phyloP scores from a whole-genome alignment of 2,329 filamentous ascomycete genomes.

The Rhexocercosporidium sp. region DNA sequence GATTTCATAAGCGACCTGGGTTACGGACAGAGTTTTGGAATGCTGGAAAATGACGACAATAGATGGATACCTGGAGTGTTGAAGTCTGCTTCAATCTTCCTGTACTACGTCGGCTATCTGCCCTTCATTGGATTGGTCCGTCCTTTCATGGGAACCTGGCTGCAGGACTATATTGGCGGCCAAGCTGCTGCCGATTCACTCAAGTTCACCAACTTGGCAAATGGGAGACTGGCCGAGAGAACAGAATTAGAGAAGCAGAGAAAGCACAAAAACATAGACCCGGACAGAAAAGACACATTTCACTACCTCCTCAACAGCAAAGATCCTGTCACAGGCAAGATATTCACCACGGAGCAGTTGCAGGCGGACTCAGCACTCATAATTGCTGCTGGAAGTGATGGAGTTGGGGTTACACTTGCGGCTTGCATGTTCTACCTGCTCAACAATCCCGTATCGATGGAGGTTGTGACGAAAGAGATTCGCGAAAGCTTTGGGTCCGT shows the following conservation, averaged over 20 bases:
- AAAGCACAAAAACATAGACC: slow-evolving; percentile 4
- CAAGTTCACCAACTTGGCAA: slow-evolving; percentile 21
- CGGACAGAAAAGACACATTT: slow-evolving; percentile 27
- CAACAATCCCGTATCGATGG: slow-evolving; percentile 29
- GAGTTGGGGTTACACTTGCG: slow-evolving; percentile 18
- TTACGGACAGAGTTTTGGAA: slow-evolving; percentile 49
- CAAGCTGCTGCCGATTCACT: slow-evolving; percentile 24
- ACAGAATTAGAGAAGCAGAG: slow-evolving; percentile 18
- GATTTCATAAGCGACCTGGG: slow-evolving; percentile 50
- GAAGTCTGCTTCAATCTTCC: slow-evolving; percentile 21
- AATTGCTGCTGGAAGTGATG: slow-evolving; percentile 30
- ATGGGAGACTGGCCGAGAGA: slow-evolving; percentile 17
- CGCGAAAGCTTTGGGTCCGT: slow-evolving; percentile 44
- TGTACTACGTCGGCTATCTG: slow-evolving; percentile 26
- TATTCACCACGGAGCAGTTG: slow-evolving; percentile 23
- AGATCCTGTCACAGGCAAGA: slow-evolving; percentile 28
- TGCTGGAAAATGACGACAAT: slow-evolving; percentile 32
- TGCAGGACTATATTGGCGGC: slow-evolving; percentile 22
- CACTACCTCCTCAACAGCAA: slow-evolving; percentile 29
- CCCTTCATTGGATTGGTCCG: slow-evolving; percentile 23
- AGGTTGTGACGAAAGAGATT: slow-evolving; percentile 46
- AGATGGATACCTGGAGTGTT: slow-evolving; percentile 23
- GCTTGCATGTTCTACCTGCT: slow-evolving; percentile 35
- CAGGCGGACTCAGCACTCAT: slow-evolving; percentile 21
- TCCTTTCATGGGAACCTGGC: slow-evolving; percentile 16